Conservation (phyloP, 2,329 filamentous ascomycete species). For the Lasiodiplodia hormozganensis region DNA sequence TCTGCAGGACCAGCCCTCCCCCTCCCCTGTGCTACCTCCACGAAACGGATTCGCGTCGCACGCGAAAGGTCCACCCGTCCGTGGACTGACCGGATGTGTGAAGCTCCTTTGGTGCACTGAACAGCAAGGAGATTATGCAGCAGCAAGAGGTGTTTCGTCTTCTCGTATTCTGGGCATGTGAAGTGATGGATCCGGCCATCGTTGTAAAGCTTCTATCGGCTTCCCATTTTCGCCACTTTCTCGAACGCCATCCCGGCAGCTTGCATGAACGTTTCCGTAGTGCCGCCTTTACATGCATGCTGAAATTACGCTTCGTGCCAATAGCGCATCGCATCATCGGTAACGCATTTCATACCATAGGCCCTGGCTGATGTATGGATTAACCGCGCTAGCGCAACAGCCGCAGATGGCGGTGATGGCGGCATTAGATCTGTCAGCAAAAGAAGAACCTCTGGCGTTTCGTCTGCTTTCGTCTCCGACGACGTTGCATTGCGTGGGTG, state of each 20-base stretch:
- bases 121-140: slow-evolving; percentile 17
- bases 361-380: neutral
- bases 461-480: slow-evolving; percentile 15
- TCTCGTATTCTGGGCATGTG: neutral
- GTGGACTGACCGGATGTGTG: neutral
- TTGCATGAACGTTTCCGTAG: slow-evolving; percentile 4
- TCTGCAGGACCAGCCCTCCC: slow-evolving; percentile 25
- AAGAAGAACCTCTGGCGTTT: neutral
- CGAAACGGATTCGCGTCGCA: slow-evolving; percentile 13
- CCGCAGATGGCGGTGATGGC: too few relatives aligned
- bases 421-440: neutral
- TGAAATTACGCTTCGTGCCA: neutral
- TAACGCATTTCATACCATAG: neutral
- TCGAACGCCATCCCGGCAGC: neutral
- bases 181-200: neutral
- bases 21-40: slow-evolving; percentile 16
- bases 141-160: slow-evolving; percentile 4
- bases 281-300: slow-evolving; percentile 3
- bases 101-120: neutral
- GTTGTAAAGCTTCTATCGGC: neutral
- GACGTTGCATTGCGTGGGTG: slow-evolving; percentile 41
- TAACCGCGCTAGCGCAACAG: neutral
- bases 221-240: slow-evolving; percentile 2
- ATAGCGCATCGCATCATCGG: slow-evolving; percentile 5
- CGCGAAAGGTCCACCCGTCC: neutral